Evolutionary conservation across 345 rosid genomes (phyloP), one percentile per base, ranked within the genome.

Genomic region (Barbarea vulgaris): DNA sequence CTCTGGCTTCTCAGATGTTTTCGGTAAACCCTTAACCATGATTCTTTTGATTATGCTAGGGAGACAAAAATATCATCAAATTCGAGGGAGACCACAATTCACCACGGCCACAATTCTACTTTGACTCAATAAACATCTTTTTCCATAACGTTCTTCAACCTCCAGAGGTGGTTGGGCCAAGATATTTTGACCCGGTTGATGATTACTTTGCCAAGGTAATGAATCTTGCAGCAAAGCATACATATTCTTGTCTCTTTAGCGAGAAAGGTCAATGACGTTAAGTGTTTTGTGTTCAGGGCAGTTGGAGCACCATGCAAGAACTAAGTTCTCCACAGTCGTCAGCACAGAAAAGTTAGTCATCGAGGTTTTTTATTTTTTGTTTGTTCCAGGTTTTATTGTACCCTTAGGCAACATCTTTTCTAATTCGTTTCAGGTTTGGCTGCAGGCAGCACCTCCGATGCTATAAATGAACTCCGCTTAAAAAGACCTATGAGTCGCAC

Each of bases 21-120:
- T 42, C 3, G 19, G n/a, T 7, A 24, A 42, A 54, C 14, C 33
- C 55, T 63, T 31, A 14, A 42, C 27, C 15, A 39, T 30, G 19
- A n/a, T n/a, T 22, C 11, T 25, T 52, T 18, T 67, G 47, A 60
- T 58, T 69, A 55, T 75, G 75, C 47, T 84, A 96, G 99, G 99
- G 99, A 71, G 98, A 96, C 86, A 96, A 96, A 87, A 96, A 96
- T 75, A 85, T 96, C 36, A 93, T 96, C 79, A 93, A 93, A 78
- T 96, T 96, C 52, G 97, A 96, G 70, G 99, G 99, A 81, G 99
- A 96, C 83, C 99, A 96, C 82, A 96, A 96, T 76, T 93, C 99
- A 53, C 94, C 88, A 13, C 96, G 99, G 18, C 99, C 99, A 51
- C 99, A 86, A 19, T 96, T 96, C 71, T 93, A 93, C 84, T 96